phyloP scores from a whole-genome alignment of 164 flowering plant genomes.

The Chimonanthus praecox region DNA sequence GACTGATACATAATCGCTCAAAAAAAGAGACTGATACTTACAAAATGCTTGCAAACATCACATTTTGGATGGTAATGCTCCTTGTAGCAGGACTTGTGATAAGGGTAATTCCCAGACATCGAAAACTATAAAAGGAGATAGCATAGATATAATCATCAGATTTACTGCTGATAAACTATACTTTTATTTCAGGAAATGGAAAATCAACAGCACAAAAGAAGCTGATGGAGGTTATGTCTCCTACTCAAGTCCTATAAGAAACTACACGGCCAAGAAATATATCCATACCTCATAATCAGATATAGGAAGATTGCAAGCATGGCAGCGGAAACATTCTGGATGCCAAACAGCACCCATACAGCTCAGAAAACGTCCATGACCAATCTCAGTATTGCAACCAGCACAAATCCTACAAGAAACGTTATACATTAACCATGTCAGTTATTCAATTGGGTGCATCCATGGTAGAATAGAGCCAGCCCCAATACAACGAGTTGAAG shows the following conservation, averaged over 20 bases:
- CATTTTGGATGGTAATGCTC: slow-evolving; percentile 90
- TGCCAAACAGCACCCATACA: slow-evolving; percentile 96
- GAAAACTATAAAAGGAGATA: slow-evolving; percentile 56
- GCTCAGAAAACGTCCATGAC: slow-evolving; percentile 84
- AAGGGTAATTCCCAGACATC: slow-evolving; percentile 70
- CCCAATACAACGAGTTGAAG: too few relatives aligned
- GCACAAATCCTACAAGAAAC: slow-evolving; percentile 60
- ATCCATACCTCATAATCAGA: slow-evolving; percentile 80
- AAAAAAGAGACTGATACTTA: slow-evolving; percentile 30
- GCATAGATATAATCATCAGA: slow-evolving; percentile 9
- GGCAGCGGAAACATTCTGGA: slow-evolving; percentile 95
- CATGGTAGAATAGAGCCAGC: slow-evolving; percentile 1
- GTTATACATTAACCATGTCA: slow-evolving; percentile 1
- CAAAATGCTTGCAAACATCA: slow-evolving; percentile 86
- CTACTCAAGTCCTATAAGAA: neutral
- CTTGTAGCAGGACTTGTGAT: slow-evolving; percentile 88
- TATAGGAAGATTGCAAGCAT: slow-evolving; percentile 73
- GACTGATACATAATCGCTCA: too few relatives aligned
- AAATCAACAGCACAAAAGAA: slow-evolving; percentile 1
- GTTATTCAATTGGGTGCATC: neutral
- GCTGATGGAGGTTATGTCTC: neutral
- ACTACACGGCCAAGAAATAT: neutral
- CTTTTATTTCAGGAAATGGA: neutral
- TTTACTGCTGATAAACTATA: neutral
- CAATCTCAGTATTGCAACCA: slow-evolving; percentile 84